Conservation (phyloP, 2,329 filamentous ascomycete genomes). For the Colletotrichum lindemuthianum region DNA sequence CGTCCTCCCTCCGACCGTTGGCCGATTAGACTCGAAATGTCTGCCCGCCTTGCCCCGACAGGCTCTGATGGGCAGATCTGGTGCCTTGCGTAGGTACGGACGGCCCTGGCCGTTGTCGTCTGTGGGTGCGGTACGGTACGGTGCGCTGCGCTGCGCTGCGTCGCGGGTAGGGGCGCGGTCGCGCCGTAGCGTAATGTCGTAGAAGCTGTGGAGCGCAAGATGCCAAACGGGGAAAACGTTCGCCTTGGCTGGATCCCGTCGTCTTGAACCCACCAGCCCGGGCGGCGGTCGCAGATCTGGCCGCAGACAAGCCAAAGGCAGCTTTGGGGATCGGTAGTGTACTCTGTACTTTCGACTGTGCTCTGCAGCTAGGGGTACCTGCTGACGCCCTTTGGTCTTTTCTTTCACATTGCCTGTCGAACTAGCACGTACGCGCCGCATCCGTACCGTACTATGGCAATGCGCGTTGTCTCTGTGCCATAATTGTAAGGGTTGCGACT, state of each 20-base stretch:
- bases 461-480: too few relatives aligned
- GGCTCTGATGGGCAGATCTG: constrained; percentile 10
- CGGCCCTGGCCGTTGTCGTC: constrained; percentile 32
- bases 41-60: constrained; percentile 10
- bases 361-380: neutral
- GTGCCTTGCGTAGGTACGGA: constrained; percentile 23
- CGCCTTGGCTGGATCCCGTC: constrained; percentile 35
- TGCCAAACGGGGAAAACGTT: constrained; percentile 34
- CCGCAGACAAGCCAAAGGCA: constrained; percentile 30
- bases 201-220: constrained; percentile 24
- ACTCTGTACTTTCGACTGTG: neutral
- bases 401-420: too few relatives aligned
- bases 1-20: too few relatives aligned
- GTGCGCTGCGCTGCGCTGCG: constrained; percentile 11
- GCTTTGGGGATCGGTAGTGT: constrained; percentile 3
- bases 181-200: constrained; percentile 17
- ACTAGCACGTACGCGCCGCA: too few relatives aligned
- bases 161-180: too few relatives aligned
- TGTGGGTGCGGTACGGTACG: constrained; percentile 19
- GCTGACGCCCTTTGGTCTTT: neutral
- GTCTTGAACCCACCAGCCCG: constrained; percentile 34
- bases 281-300: constrained; percentile 37
- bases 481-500: too few relatives aligned
- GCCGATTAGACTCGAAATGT: neutral
- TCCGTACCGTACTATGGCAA: too few relatives aligned